These are phyloP conservation scores for Pyricularia sp. DNA, from an alignment of 2,329 filamentous ascomycete species.

Conservation along the genomic window DNA sequence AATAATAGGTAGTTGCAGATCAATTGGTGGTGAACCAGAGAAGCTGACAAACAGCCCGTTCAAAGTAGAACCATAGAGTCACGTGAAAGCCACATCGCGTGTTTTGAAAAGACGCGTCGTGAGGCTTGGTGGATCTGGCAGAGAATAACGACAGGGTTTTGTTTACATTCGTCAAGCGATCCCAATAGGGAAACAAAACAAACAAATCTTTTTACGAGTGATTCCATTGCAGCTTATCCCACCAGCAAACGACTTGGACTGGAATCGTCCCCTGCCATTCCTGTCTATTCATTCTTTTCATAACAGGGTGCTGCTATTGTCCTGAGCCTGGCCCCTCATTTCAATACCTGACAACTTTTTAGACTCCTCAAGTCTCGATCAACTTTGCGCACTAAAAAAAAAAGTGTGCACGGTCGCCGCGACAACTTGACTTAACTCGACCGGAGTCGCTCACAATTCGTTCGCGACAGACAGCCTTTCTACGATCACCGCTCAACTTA, in stretches of 20 bases:
- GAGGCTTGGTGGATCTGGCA: not conserved
- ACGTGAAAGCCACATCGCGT: not conserved
- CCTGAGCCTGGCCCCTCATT: not conserved
- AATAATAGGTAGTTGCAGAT: not conserved
- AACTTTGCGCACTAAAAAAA: not conserved
- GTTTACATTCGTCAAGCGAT: not conserved
- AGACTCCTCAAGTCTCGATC: not conserved
- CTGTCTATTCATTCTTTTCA: not conserved
- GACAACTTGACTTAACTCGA: not conserved
- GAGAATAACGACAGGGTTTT: not conserved
- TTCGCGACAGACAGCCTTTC: not conserved
- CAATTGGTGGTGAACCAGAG: not conserved
- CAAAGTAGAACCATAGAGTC: not conserved
- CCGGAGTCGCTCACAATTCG: not conserved
- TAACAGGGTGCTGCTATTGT: not conserved
- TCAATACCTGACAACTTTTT: not conserved
- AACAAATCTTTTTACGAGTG: not conserved
- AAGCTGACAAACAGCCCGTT: not conserved
- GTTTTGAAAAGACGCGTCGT: not conserved
- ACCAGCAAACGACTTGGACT: not conserved
- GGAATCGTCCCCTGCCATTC: not conserved
- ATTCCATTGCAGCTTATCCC: not conserved
- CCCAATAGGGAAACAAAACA: not conserved
- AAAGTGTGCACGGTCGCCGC: not conserved
- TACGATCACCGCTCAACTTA: not conserved